Evolutionary conservation across 2,329 filamentous ascomycete species (phyloP), one percentile per base, ranked within the genome.

Genomic region (Pezicula radicicola): DNA sequence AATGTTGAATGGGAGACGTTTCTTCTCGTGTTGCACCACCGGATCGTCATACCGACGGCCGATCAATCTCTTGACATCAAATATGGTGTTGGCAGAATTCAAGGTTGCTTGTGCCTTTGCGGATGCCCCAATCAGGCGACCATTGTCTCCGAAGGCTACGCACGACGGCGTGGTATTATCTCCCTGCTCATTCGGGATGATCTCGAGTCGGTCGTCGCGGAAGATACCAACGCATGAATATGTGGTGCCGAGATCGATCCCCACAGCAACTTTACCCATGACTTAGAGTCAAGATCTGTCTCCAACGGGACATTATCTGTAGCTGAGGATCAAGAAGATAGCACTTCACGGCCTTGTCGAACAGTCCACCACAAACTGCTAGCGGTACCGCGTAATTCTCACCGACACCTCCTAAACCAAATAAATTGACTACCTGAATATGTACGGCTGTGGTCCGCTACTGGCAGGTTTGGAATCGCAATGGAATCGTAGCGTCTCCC

Each of bases 61-160:
- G 12, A 55, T 21, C 8, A 57, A 33, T 8, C 21, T 4, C 48
- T 41, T 46, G 5, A 62, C 9, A 50, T 58, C 50, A 19, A 40
- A 54, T 18, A 56, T 50, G 19, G 55, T 56, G 16, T 44, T 51
- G 33, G 46, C 13, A n/a, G 50, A 19, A 44, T 54, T 51, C 4
- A 10, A 19, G 7, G 21, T 7, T 33, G 49, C 50, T 41, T 58
- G 54, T 3, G 54, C 49, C 46, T 49, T 46, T 10, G 58, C 59
- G n/a, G 42, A 21, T 40, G 48, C 51, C 9, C 58, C 59, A 8
- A 58, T 40, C 2, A 60, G 33, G 12, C 30, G 28, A 12, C 47
- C 54, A 4, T 21, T 6, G n/a, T 57, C 33, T 2, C 27, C 40
- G 27, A 57, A 61, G 9, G 57, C 51, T 4, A 62, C 55, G 51